Evolutionary conservation across 2,329 filamentous ascomycete genomes (phyloP), one percentile per base, ranked within the genome.

Genomic region (Cephalotrichum gorgonifer): DNA sequence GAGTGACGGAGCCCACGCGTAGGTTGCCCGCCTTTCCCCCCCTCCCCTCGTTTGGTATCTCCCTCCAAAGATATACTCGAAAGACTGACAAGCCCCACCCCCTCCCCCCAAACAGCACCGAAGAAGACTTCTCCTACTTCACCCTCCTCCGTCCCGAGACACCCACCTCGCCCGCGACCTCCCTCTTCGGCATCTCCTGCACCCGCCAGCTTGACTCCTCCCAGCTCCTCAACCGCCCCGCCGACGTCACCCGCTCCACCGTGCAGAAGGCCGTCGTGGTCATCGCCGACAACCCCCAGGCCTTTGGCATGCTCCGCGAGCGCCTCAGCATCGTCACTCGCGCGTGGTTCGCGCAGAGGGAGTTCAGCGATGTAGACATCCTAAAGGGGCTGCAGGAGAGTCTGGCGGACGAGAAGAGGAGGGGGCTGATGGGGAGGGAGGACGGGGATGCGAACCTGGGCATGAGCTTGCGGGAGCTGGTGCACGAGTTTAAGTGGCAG

Each of bases 111-210:
- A 7, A 49, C 59, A 93, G 87, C 50, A 83, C 87, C 22, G 85
- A 85, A 51, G 93, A 98, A 69, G 93, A 97, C 69, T 98, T 97
- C 72, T 96, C 90, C 47, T 98, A 98, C 71, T 98, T 98, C 65
- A 97, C 91, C 8, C 81, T 98, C 47, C 76, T 88, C 51, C 79
- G 81, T 27, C 80, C 83, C 43, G 75, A 74, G 49, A 74, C 68
- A 54, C 67, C 66, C 47, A 58, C 64, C 20, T 62, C 69, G 30
- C 78, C 83, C 6, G 79, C 81, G 27, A 89, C 87, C 2, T 95
- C 88, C 23, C 79, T 98, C 22, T 98, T 98, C 62, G 93, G 93
- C 53, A 96, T 98, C 61, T 86, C 89, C 17, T 98, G 93, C 65
- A 95, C 91, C 15, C 79, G 91, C 52, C 93, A 97, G 69, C 78